Evolutionary conservation across 75 land plant species (phyloP).

Genomic region (Picea glauca): DNA sequence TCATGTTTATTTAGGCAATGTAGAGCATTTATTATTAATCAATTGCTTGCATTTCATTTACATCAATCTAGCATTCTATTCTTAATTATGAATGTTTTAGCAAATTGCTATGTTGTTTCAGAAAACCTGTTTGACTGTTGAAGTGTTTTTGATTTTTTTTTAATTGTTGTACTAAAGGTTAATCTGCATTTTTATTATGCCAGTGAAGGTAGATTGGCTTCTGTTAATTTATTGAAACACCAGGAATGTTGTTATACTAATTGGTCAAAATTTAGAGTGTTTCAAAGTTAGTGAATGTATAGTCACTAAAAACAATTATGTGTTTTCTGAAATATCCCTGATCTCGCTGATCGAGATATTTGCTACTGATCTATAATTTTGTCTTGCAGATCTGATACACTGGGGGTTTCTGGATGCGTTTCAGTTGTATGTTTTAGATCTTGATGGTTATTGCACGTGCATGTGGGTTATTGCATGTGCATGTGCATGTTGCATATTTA

Average conservation of each 20-base stretch:
- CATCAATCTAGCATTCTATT: neutral
- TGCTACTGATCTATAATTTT: too few species aligned
- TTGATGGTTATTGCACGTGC: too few species aligned
- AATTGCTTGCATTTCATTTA: neutral
- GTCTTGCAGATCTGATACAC: too few species aligned
- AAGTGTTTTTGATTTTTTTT: neutral
- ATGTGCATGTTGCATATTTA: too few species aligned
- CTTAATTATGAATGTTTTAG: too few species aligned
- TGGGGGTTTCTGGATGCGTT: too few species aligned
- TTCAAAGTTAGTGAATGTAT: too few species aligned
- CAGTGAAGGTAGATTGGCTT: neutral
- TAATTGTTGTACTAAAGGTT: neutral
- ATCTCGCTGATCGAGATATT: too few species aligned
- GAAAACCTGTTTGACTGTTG: neutral
- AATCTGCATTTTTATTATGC: neutral
- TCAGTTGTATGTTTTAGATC: too few species aligned
- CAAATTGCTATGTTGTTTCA: neutral
- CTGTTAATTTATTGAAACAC: neutral
- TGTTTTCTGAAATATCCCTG: too few species aligned
- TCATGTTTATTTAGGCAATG: neutral
- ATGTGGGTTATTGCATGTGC: too few species aligned
- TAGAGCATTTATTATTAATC: neutral
- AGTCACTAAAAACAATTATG: too few species aligned
- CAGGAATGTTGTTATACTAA: neutral
- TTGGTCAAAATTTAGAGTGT: neutral